These are phyloP conservation scores for Chytridium lagenaria DNA, from an alignment of 371 early-diverging fungal species.

Conservation along the genomic window DNA sequence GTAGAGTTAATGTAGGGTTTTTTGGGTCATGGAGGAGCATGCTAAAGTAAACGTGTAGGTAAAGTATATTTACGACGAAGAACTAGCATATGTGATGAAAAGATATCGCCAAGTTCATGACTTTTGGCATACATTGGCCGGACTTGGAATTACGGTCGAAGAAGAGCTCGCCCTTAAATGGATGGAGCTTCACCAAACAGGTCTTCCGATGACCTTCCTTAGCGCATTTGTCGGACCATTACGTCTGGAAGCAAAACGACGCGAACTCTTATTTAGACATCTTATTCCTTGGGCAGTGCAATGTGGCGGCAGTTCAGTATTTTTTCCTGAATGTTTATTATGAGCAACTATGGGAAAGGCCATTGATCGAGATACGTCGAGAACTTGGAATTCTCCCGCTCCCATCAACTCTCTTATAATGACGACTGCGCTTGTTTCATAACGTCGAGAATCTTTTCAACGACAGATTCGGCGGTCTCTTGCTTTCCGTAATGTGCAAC, in stretches of 20 bases:
- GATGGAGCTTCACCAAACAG: slow-evolving; percentile 88
- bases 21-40: neutral
- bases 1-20: slow-evolving; percentile 72
- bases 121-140: slow-evolving; percentile 90
- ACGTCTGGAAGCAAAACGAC: slow-evolving; percentile 64
- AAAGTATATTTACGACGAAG: slow-evolving; percentile 84
- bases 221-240: slow-evolving; percentile 84
- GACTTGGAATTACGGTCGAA: slow-evolving; percentile 83
- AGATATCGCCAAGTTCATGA: slow-evolving; percentile 95
- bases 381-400: slow-evolving; percentile 48
- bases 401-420: too few species aligned
- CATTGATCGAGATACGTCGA: slow-evolving; percentile 68
- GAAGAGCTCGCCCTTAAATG: slow-evolving; percentile 94
- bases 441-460: slow-evolving; percentile 41
- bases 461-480: slow-evolving; percentile 50
- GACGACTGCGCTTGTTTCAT: too few species aligned
- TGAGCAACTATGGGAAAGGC: slow-evolving; percentile 78
- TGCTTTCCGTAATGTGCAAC: slow-evolving; percentile 82
- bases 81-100: slow-evolving; percentile 91
- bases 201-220: slow-evolving; percentile 87
- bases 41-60: slow-evolving; percentile 55
- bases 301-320: slow-evolving; percentile 70
- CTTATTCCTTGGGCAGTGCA: slow-evolving; percentile 96
- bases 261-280: slow-evolving; percentile 64
- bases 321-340: slow-evolving; percentile 87